phyloP scores from a whole-genome alignment of 1,284 basidiomycete genomes.

The Marasmius sp. region DNA sequence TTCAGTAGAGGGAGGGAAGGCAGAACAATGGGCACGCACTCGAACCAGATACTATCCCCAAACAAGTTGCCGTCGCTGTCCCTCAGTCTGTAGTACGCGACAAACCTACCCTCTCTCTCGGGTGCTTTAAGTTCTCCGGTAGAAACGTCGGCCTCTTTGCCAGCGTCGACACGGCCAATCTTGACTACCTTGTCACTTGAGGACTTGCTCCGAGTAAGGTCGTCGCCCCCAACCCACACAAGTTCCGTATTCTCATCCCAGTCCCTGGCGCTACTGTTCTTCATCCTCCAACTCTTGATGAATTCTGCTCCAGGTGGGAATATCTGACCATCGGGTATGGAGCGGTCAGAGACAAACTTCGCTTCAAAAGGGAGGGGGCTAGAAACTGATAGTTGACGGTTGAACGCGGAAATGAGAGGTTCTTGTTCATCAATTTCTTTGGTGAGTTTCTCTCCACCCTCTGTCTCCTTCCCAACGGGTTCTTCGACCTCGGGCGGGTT shows the following conservation, averaged over 20 bases:
- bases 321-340: slow-evolving; percentile 72
- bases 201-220: slow-evolving; percentile 35
- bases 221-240: slow-evolving; percentile 67
- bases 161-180: slow-evolving; percentile 54
- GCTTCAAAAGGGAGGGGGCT: slow-evolving; percentile 29
- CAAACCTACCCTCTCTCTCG: slow-evolving; percentile 68
- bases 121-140: slow-evolving; percentile 82
- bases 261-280: slow-evolving; percentile 57
- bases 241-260: slow-evolving; percentile 73
- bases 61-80: slow-evolving; percentile 61
- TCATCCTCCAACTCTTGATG: slow-evolving; percentile 77
- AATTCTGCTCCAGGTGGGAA: slow-evolving; percentile 85
- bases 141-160: slow-evolving; percentile 61
- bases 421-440: not conserved
- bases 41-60: slow-evolving; percentile 75
- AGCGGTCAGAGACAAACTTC: slow-evolving; percentile 64
- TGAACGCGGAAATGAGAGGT: not conserved
- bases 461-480: not conserved
- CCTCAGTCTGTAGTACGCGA: slow-evolving; percentile 73
- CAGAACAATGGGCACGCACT: slow-evolving; percentile 43
- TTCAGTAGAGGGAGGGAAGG: not conserved
- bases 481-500: not conserved
- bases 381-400: not conserved
- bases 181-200: slow-evolving; percentile 29
- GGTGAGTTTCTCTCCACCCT: not conserved